A percentile compares a stretch with the other conserved stretches of the same genome.
These are phyloP conservation scores for Carex sylvatica DNA, from an alignment of 202 grass and related monocot species.

Conservation along the genomic window DNA sequence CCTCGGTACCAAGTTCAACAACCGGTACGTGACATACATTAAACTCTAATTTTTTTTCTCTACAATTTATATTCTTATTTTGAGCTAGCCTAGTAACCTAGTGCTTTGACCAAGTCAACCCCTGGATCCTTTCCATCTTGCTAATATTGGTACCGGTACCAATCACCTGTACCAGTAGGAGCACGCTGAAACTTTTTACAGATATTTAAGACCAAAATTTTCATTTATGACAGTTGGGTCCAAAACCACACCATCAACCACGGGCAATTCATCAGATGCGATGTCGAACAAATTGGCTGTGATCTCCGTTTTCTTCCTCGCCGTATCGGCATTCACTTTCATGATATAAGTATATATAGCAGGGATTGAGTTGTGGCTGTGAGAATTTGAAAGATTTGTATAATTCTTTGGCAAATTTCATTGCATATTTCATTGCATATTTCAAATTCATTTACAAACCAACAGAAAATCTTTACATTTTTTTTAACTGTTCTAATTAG, in stretches of 20 bases:
- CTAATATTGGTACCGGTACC: background rate
- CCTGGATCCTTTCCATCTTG: background rate
- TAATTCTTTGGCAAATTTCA: slow-evolving; percentile 17
- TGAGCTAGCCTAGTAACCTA: too few species aligned
- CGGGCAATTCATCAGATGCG: slow-evolving; percentile 1
- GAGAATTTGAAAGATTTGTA: background rate
- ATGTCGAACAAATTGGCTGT: slow-evolving; percentile 12
- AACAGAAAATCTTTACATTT: too few species aligned
- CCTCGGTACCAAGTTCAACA: slow-evolving; percentile 20
- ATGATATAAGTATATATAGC: slow-evolving; percentile 9
- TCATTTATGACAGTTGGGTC: slow-evolving; percentile 4
- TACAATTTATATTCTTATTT: background rate
- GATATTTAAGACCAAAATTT: background rate
- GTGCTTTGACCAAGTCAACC: background rate
- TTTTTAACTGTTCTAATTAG: too few species aligned
- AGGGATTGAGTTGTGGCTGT: background rate
- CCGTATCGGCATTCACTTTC: background rate
- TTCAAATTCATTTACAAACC: background rate
- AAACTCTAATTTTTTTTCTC: background rate
- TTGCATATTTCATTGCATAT: background rate
- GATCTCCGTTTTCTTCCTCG: slow-evolving; percentile 12
- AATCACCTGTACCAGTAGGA: slow-evolving; percentile 1
- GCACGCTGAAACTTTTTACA: background rate
- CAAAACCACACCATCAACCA: background rate
- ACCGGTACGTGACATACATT: background rate